Conservation (phyloP, 2,329 filamentous ascomycete species). For the Ceratocystis eucalypticola region DNA sequence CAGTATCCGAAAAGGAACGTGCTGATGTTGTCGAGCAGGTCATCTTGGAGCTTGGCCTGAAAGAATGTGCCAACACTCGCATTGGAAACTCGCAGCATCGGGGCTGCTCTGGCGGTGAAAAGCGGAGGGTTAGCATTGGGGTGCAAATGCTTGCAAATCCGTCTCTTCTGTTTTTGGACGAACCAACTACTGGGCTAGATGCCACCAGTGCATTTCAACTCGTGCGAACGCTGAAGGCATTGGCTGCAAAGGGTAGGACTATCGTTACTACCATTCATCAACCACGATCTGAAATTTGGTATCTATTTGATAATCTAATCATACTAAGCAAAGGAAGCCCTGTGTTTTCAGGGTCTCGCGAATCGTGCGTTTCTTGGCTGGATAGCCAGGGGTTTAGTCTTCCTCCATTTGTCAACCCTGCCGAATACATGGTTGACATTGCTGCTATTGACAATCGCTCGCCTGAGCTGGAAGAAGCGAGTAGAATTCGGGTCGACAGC, state of each 20-base stretch:
- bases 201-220: conserved; percentile 65
- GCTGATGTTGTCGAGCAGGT: conserved; percentile 58
- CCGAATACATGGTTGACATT: conserved; percentile 62
- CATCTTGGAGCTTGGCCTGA: conserved; percentile 60
- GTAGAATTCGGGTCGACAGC: conserved; percentile 43
- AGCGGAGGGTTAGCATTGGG: conserved; percentile 61
- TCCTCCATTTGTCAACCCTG: conserved; percentile 62
- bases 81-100: conserved; percentile 59
- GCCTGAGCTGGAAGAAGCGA: conserved; percentile 48
- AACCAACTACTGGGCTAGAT: conserved; percentile 66
- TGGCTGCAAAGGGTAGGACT: conserved; percentile 55
- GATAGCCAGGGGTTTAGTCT: conserved; percentile 44
- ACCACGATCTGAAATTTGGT: conserved; percentile 67
- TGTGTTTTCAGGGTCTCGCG: conserved; percentile 50
- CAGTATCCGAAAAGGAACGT: conserved; percentile 45
- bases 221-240: conserved; percentile 52
- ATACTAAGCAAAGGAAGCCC: conserved; percentile 54
- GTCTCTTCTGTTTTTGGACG: conserved; percentile 63
- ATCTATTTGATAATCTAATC: conserved; percentile 58
- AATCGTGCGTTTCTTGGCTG: conserved; percentile 52
- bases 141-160: conserved; percentile 70
- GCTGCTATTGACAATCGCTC: conserved; percentile 61
- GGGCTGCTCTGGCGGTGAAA: conserved; percentile 68
- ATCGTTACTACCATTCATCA: conserved; percentile 65
- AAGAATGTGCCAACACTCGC: conserved; percentile 62